Evolutionary conservation across 2,329 filamentous ascomycete genomes (phyloP), one percentile per base, ranked within the genome.

Genomic region (Penicillium aurantiogriseum): DNA sequence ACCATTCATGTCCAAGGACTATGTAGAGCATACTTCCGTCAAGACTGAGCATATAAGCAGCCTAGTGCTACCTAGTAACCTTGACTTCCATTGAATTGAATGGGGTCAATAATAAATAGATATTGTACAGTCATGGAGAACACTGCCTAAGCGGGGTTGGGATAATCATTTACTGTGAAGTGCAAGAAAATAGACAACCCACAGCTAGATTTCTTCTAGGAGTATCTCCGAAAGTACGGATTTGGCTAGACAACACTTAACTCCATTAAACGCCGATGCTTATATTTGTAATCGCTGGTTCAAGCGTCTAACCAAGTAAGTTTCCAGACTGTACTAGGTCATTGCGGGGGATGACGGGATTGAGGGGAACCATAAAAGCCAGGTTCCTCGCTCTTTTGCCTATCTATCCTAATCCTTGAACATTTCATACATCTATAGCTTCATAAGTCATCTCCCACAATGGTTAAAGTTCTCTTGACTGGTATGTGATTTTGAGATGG

Each of bases 381-480:
- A 46, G 25, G 25, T n/a, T 49, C 56, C 54, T 57, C 51, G 17
- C 38, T 36, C 38, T 25, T 38, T 40, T 9, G 5, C 10, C n/a
- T 36, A 27, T 23, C 19, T 33, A 27, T 35, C 11, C 25, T 15
- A 11, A 33, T 33, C 13, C 27, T 25, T 10, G 10, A 42, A 51
- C n/a, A 19, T 33, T n/a, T 23, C 38, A 51, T 15, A 46, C 25
- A 48, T 47, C 4, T 35, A 4, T 44, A 40, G 8, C n/a, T 38
- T 25, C 11, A 13, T n/a, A 31, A 35, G 7, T 21, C 27, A 42
- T 21, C 48, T 19, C 27, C 43, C 58, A 70, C 10, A 43, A 77
- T 75, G 70, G 70, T 69, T 43, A 78, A 74, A 59, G 75, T 77
- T 63, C 68, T 75, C 27, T 63, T 75, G 39, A 73, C 72, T 43